Conservation (phyloP, 352 stramenopile species). For the Pythium monospermum region DNA sequence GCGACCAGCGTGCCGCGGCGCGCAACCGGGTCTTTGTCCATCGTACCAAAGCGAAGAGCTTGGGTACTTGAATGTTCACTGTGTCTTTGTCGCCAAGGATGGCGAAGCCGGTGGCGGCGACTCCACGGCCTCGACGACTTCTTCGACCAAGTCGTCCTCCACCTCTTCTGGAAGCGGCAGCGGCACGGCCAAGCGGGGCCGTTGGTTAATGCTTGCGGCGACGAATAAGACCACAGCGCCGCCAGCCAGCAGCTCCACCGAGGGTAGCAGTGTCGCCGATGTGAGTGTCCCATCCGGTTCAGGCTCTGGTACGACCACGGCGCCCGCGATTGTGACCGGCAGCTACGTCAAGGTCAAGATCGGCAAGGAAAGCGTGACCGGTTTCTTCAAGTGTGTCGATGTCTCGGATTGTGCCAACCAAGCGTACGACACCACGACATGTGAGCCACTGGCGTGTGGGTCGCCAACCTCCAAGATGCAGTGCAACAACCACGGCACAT, state of each 20-base stretch:
- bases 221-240: conserved; percentile 8
- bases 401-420: conserved; percentile 38
- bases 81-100: conserved; percentile 73
- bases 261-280: conserved; percentile 7
- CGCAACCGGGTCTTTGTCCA: conserved; percentile 64
- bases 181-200: conserved; percentile 1
- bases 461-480: conserved; percentile 16
- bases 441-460: conserved; percentile 29
- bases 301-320: conserved; percentile 11
- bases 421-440: conserved; percentile 30
- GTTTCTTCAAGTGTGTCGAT: conserved; percentile 40
- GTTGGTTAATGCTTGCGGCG: conserved; percentile 21
- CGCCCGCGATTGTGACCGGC: conserved; percentile 21
- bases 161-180: conserved; percentile 3
- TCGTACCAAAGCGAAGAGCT: conserved; percentile 71
- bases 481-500: conserved; percentile 44
- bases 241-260: not conserved
- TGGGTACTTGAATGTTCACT: conserved; percentile 79
- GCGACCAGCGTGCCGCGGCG: conserved; percentile 67
- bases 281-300: conserved; percentile 11
- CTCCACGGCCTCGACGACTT: conserved; percentile 10
- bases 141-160: conserved; percentile 17
- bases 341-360: conserved; percentile 53
- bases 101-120: conserved; percentile 20
- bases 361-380: conserved; percentile 41